phyloP scores from a whole-genome alignment of 139 green algal genomes.

The Trebouxia sp. region DNA sequence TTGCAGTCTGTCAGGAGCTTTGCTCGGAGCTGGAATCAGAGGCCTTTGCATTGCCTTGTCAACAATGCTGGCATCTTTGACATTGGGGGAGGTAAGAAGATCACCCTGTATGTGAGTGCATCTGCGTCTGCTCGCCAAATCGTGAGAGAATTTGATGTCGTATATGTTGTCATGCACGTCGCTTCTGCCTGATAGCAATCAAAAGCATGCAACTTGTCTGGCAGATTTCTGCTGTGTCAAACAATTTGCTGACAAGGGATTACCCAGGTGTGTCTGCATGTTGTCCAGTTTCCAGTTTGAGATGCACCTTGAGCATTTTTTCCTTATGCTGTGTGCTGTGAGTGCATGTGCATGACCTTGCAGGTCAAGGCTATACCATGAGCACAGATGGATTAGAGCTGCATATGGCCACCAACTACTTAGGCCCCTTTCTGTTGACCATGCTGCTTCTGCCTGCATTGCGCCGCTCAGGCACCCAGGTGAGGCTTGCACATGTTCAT shows the following conservation, averaged over 20 bases:
- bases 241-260: too few relatives aligned
- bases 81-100: conserved; percentile 57
- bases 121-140: neutral
- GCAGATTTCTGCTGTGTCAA: too few relatives aligned
- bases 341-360: neutral
- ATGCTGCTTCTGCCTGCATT: conserved; percentile 73
- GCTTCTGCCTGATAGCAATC: neutral
- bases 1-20: conserved; percentile 78
- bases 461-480: conserved; percentile 32
- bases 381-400: conserved; percentile 72
- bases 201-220: too few relatives aligned
- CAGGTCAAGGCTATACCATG: neutral
- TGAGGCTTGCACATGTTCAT: neutral
- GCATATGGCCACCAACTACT: conserved; percentile 84
- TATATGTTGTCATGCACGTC: neutral
- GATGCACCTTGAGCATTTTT: too few relatives aligned
- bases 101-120: neutral
- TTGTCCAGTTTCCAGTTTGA: too few relatives aligned
- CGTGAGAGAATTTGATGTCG: too few relatives aligned
- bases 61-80: conserved; percentile 90
- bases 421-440: conserved; percentile 81
- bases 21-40: conserved; percentile 54
- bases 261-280: too few relatives aligned
- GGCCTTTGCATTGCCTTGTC: conserved; percentile 80
- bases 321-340: neutral